These are phyloP conservation scores for Dillenia turbinata DNA, from an alignment of 164 flowering plant genomes.

Conservation along the genomic window DNA sequence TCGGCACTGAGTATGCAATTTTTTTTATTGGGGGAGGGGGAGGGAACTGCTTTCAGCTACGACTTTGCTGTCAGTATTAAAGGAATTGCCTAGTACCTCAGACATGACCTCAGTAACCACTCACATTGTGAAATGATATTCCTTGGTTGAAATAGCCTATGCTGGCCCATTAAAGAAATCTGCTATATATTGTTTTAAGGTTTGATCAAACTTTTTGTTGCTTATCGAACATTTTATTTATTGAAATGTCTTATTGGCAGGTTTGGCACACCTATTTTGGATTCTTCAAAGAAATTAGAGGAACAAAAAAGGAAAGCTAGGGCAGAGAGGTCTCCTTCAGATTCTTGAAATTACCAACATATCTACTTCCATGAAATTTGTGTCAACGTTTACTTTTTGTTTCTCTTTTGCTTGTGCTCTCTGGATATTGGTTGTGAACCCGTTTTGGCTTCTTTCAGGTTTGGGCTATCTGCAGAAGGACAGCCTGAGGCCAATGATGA, in stretches of 20 bases:
- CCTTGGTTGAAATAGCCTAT: too few relatives aligned
- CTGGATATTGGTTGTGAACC: too few relatives aligned
- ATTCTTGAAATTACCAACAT: background rate
- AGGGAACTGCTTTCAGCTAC: too few relatives aligned
- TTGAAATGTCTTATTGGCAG: constrained; percentile 25
- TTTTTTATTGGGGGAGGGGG: too few relatives aligned
- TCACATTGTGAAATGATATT: too few relatives aligned
- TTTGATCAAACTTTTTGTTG: too few relatives aligned
- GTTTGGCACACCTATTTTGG: constrained; percentile 59
- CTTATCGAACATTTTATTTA: background rate
- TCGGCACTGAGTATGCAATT: too few relatives aligned
- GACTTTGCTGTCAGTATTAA: too few relatives aligned
- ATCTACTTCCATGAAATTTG: background rate
- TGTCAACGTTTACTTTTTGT: background rate
- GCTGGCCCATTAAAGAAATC: too few relatives aligned
- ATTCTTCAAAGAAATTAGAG: constrained; percentile 47
- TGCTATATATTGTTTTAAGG: too few relatives aligned
- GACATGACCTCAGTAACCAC: too few relatives aligned
- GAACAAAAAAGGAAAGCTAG: constrained; percentile 88
- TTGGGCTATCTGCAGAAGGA: constrained; percentile 48
- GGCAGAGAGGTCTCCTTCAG: constrained; percentile 74
- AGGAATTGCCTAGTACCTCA: too few relatives aligned
- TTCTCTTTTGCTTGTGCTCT: background rate
- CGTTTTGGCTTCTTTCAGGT: constrained; percentile 36
- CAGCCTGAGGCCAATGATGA: constrained; percentile 41